Conservation (phyloP, 2,329 filamentous ascomycete species). For the Talaromyces sp. region DNA sequence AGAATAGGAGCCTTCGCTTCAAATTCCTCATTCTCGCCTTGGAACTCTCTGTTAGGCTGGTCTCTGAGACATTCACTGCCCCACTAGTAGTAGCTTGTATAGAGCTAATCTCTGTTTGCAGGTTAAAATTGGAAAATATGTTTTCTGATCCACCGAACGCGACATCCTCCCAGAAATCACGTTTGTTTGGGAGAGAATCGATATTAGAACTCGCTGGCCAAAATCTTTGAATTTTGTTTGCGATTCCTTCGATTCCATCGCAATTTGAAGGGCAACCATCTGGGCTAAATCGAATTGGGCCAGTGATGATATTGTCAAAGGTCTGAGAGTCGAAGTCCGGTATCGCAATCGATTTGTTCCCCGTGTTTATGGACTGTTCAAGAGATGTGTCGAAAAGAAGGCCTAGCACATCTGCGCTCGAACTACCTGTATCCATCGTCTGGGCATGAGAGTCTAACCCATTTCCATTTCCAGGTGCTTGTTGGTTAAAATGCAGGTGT, state of each 20-base stretch:
- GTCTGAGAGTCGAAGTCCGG: background rate
- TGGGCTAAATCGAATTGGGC: background rate
- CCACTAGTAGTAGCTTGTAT: background rate
- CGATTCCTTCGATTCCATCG: background rate
- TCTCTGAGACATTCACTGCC: background rate
- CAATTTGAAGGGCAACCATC: background rate
- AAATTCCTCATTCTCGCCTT: conserved; percentile 1
- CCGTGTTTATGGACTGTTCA: background rate
- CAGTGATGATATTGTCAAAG: background rate
- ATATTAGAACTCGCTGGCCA: background rate
- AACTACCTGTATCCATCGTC: background rate
- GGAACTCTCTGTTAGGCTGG: conserved; percentile 2
- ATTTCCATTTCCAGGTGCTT: background rate
- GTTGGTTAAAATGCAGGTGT: background rate
- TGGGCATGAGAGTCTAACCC: no score
- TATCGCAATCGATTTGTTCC: background rate
- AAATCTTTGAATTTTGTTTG: conserved; percentile 1
- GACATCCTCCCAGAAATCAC: conserved; percentile 6
- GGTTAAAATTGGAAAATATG: conserved; percentile 1
- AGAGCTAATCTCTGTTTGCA: background rate
- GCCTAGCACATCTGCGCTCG: background rate
- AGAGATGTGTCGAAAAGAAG: conserved; percentile 6
- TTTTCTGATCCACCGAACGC: background rate
- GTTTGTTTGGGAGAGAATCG: background rate
- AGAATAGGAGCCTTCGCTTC: conserved; percentile 2